Evolutionary conservation across 257 asterid genomes (phyloP).

Genomic region (Vinca minor): DNA sequence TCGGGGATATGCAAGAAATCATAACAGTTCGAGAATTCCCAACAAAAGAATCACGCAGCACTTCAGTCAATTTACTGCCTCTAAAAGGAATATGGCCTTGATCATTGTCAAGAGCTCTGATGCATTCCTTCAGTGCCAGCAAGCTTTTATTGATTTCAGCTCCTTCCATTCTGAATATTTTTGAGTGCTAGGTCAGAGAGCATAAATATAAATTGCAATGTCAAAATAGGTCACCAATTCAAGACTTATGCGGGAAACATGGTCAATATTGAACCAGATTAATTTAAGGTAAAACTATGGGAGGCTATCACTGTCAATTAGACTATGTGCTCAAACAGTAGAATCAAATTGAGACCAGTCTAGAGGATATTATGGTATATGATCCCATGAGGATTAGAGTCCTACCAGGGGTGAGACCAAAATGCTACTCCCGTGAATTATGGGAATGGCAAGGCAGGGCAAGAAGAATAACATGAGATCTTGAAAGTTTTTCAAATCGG

Average conservation of each 20-base stretch:
- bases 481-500: not conserved
- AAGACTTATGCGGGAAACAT: not conserved
- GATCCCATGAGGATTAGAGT: too few relatives aligned
- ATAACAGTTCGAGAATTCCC: conserved; percentile 96
- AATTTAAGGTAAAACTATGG: not conserved
- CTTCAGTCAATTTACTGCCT: conserved; percentile 97
- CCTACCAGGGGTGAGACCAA: not conserved
- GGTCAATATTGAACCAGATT: not conserved
- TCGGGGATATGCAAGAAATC: conserved; percentile 90
- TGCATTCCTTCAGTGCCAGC: conserved; percentile 97
- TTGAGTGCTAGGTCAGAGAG: conserved; percentile 2
- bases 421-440: not conserved
- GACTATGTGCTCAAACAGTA: not conserved
- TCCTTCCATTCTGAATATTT: conserved; percentile 85
- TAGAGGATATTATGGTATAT: too few relatives aligned
- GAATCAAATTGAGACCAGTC: not conserved
- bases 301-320: not conserved
- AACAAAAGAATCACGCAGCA: conserved; percentile 84
- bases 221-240: not conserved
- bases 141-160: conserved; percentile 98
- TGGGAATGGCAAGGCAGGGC: not conserved
- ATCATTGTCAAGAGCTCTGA: conserved; percentile 97
- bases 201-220: not conserved
- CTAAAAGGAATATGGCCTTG: conserved; percentile 96
- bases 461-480: not conserved